Base-by-base conservation (phyloP, 2,329 filamentous ascomycete species). In the Penicillium sp. region DNA sequence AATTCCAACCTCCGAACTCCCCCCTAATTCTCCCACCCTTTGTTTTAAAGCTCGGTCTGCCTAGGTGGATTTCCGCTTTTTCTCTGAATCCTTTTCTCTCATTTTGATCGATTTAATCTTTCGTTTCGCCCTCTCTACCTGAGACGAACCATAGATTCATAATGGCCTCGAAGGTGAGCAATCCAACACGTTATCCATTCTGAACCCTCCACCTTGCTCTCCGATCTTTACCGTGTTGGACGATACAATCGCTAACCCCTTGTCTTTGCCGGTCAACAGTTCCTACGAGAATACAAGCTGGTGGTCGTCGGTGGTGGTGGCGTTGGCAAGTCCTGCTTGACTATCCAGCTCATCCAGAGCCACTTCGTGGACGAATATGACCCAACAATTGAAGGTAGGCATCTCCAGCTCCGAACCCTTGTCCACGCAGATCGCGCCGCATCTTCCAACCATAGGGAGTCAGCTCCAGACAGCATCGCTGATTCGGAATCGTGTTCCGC, bases 321-420 rank as follows among this genome's bases (percentile, higher is more conserved):
- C 76, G 94, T 99, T 63, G 94, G 94, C 80, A 99, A 99, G 83
- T 97, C 93, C 59, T 97, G 94, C 79, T 84, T 99, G 81, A 97
- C 94, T 56, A 97, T 99, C 72, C 94, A 97, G 81, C 85, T 93
- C 77, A 91, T 90, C 69, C 88, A 92, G 79, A 93, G 89, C 76
- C 94, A 99, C 76, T 99, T 99, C 80, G 93, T 97, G 73, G 94
- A 97, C 77, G 94, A 97, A 78, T 99, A 99, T 77, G 94, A 99
- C 77, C 94, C 94, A 54, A 99, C 94, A 69, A 97, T 99, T 71
- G 94, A 99, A 89, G 94, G 94, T 79, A 62, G 58, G 70, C 58
- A n/a, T 30, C 11, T 16, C 7, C 9, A 19, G 16, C 14, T 39
- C 26, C 18, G 18, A 36, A 29, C 9, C 13, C 18, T 30, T 27